A percentile compares a stretch with the other conserved stretches of the same genome.
phyloP scores from a whole-genome alignment of 495 filamentous ascomycete species.

The Haplographium delicatum region DNA sequence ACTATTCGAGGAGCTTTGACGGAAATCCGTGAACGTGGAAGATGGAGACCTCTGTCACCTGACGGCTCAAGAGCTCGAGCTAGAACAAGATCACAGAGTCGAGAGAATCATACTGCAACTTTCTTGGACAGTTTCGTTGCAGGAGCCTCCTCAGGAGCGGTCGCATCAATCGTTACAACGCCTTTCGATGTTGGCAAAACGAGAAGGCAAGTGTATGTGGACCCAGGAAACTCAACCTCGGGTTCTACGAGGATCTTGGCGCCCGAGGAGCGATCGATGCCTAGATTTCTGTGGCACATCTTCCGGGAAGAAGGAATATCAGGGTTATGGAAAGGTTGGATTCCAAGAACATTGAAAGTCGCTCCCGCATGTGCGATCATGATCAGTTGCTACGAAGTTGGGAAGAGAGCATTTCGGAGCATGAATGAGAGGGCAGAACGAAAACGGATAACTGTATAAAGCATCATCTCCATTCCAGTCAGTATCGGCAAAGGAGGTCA shows the following conservation, averaged over 20 bases:
- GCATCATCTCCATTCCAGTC: slow-evolving; percentile 4
- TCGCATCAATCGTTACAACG: slow-evolving; percentile 86
- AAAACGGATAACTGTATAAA: slow-evolving; percentile 17
- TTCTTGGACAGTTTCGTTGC: slow-evolving; percentile 87
- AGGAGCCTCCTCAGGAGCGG: slow-evolving; percentile 72
- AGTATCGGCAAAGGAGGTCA: slow-evolving; percentile 5
- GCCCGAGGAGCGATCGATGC: slow-evolving; percentile 70
- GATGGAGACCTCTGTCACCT: slow-evolving; percentile 22
- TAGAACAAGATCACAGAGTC: slow-evolving; percentile 42
- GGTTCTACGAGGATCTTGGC: slow-evolving; percentile 30
- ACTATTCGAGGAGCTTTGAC: slow-evolving; percentile 60
- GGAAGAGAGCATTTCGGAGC: slow-evolving; percentile 78
- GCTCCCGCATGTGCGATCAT: slow-evolving; percentile 98
- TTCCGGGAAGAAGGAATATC: slow-evolving; percentile 74
- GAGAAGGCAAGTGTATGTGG: slow-evolving; percentile 72
- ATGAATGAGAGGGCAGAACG: slow-evolving; percentile 61
- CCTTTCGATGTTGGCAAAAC: slow-evolving; percentile 99
- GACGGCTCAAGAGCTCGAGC: slow-evolving; percentile 32
- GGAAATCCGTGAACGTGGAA: slow-evolving; percentile 52
- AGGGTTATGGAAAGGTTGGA: slow-evolving; percentile 87
- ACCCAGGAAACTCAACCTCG: slow-evolving; percentile 32
- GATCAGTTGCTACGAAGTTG: slow-evolving; percentile 96
- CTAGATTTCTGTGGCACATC: slow-evolving; percentile 78
- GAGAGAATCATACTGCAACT: slow-evolving; percentile 58
- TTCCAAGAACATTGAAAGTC: slow-evolving; percentile 86